These are phyloP conservation scores for Marchantia paleacea DNA, from an alignment of 225 moss, liverwort and hornwort species.

Conservation along the genomic window DNA sequence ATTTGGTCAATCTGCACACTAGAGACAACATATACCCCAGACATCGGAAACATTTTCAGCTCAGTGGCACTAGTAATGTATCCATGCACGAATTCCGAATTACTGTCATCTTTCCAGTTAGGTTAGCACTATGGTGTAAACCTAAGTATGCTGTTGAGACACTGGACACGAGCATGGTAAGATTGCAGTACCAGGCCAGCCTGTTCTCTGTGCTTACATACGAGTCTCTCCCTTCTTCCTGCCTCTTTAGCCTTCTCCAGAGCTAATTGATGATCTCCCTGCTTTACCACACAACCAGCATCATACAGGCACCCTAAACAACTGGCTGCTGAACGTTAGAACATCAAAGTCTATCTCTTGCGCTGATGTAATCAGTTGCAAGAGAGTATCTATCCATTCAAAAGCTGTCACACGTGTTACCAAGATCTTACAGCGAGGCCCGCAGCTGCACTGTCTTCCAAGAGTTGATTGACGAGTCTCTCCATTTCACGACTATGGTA, in stretches of 20 bases:
- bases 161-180: background rate
- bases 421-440: constrained; percentile 53
- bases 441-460: constrained; percentile 81
- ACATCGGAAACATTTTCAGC: constrained; percentile 12
- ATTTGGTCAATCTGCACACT: constrained; percentile 66
- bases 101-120: too few species aligned
- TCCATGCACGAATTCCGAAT: too few species aligned
- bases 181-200: constrained; percentile 61
- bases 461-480: constrained; percentile 63
- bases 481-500: constrained; percentile 69
- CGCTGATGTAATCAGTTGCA: too few species aligned
- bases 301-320: background rate
- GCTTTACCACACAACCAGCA: constrained; percentile 6
- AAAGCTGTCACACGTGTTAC: background rate
- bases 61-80: too few species aligned
- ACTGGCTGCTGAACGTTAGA: background rate
- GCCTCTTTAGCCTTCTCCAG: constrained; percentile 87
- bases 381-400: too few species aligned
- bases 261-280: constrained; percentile 73
- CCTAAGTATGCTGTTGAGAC: too few species aligned
- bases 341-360: background rate
- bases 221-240: constrained; percentile 68
- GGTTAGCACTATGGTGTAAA: too few species aligned
- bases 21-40: constrained; percentile 18
- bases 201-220: constrained; percentile 68